Evolutionary conservation across 2,329 filamentous ascomycete genomes (phyloP), one percentile per base, ranked within the genome.

Genomic region (Xylaria sp.): DNA sequence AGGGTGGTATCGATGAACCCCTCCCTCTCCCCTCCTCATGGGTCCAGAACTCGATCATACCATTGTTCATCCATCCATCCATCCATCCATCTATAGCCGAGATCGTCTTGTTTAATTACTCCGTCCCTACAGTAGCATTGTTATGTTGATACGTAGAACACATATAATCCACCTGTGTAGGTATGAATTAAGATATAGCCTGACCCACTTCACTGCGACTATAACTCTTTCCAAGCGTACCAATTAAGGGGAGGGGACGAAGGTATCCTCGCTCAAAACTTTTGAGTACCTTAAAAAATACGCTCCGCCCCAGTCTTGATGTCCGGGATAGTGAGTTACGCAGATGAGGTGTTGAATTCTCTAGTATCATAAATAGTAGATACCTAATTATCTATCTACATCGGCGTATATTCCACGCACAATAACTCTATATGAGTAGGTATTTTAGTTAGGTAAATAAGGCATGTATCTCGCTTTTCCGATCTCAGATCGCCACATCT

Each of bases 1-100:
- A 61, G 25, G 61, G 61, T 64, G 28, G 61, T 57, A 64, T 64
- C 52, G 19, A 60, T 15, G 50, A 55, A 49, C 42, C 31, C 47
- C 47, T 38, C 21, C 19, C 47, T 15, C 38, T 8, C 4, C 19
- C 42, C 7, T 12, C 2, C 9, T n/a, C 47, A 11, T 14, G 42
- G 35, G 43, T 47, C 28, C 28, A 47, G 46, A 25, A 28, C 50
- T 56, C 51, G 45, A 47, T 17, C 25, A 47, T n/a, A 11, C 45
- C 21, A 21, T 42, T 15, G n/a, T n/a, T n/a, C n/a, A 57, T 19
- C 40, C 37, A 17, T 15, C 37, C 37, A 37, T 4, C 12, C 37
- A 45, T 11, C 4, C 21, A 21, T 21, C 14, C 19, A 45, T 49
- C 43, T 46, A 61, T 51, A 61, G 53, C 59, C 59, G 53, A 52